These are phyloP conservation scores for Trichocladium antarcticum DNA, from an alignment of 495 filamentous ascomycete species.

Conservation along the genomic window DNA sequence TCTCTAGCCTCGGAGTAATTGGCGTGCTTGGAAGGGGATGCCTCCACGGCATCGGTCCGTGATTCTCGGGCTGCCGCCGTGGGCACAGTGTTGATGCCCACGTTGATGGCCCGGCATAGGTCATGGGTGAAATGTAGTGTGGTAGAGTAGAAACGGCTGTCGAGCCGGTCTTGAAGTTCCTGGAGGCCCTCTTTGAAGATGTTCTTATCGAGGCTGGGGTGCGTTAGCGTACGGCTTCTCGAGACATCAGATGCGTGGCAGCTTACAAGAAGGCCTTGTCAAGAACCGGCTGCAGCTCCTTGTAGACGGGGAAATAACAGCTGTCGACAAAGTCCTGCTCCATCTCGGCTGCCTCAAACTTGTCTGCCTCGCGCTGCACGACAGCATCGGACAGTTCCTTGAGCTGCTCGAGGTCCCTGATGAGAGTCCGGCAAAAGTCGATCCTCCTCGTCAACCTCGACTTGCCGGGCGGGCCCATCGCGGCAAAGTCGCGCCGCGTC, in stretches of 20 bases:
- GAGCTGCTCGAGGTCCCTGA: constrained; percentile 64
- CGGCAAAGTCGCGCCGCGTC: constrained; percentile 79
- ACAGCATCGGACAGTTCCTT: constrained; percentile 55
- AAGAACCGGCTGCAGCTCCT: constrained; percentile 65
- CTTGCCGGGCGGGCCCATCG: constrained; percentile 76
- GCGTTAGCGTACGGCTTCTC: constrained; percentile 16
- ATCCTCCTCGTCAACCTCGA: constrained; percentile 68
- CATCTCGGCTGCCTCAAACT: constrained; percentile 63
- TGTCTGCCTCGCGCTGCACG: constrained; percentile 59
- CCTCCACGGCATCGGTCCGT: constrained; percentile 18
- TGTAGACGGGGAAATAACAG: constrained; percentile 80
- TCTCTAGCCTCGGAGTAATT: constrained; percentile 30
- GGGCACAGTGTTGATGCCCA: constrained; percentile 45
- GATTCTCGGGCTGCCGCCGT: constrained; percentile 17
- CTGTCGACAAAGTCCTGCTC: constrained; percentile 68
- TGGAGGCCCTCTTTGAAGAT: constrained; percentile 56
- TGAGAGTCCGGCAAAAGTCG: constrained; percentile 70
- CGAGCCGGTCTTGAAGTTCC: constrained; percentile 52
- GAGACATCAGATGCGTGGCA: background rate
- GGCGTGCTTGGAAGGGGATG: constrained; percentile 23
- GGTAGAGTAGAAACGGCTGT: constrained; percentile 62
- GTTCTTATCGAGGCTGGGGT: constrained; percentile 61
- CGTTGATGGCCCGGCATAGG: constrained; percentile 56
- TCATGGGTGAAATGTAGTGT: constrained; percentile 64
- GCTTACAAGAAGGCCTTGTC: constrained; percentile 64